Conservation (phyloP, 2,329 filamentous ascomycete species). For the Claviceps sp. region DNA sequence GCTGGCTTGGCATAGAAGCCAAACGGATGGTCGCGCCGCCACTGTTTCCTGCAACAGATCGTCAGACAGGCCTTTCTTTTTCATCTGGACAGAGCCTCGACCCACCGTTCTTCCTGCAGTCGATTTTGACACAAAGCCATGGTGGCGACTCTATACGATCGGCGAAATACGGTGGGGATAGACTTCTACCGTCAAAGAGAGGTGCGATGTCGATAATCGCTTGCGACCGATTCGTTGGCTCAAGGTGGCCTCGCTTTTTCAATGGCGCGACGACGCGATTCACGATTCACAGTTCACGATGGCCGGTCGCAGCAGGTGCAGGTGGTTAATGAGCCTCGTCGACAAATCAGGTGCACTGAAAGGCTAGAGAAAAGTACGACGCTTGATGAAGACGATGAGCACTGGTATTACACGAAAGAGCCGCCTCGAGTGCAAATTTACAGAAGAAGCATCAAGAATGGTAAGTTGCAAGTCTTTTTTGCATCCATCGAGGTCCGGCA, state of each 20-base stretch:
- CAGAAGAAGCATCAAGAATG: neutral
- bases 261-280: neutral
- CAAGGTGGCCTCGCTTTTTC: neutral
- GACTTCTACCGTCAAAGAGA: neutral
- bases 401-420: neutral
- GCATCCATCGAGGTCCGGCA: neutral
- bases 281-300: neutral
- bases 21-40: conserved; percentile 93
- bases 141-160: conserved; percentile 9
- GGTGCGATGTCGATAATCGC: neutral
- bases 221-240: neutral
- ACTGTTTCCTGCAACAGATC: conserved; percentile 60
- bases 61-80: conserved; percentile 10
- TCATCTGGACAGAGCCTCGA: conserved; percentile 6
- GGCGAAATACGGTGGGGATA: neutral
- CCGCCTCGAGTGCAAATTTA: neutral
- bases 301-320: neutral
- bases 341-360: too few relatives aligned
- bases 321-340: neutral
- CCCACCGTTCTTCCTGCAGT: conserved; percentile 75
- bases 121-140: conserved; percentile 88
- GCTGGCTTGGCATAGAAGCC: conserved; percentile 89
- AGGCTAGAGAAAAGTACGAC: neutral
- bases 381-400: neutral
- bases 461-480: neutral